phyloP scores from a whole-genome alignment of 306 rosid species.

The Cicer judaicum region DNA sequence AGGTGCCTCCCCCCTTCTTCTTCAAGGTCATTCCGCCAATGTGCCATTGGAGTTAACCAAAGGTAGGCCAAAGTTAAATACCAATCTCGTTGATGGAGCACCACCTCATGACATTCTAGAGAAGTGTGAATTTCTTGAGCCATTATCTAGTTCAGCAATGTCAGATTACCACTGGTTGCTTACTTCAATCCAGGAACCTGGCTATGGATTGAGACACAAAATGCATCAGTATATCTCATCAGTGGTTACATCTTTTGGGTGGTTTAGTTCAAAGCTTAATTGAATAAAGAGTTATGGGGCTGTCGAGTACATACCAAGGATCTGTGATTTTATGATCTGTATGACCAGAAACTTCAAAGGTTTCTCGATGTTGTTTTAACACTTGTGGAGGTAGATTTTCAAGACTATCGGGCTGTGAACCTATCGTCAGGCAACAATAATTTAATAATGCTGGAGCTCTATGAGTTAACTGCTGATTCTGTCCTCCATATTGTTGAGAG shows the following conservation, averaged over 20 bases:
- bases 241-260: constrained; percentile 45
- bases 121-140: constrained; percentile 87
- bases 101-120: constrained; percentile 72
- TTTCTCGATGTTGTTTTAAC: neutral
- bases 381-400: constrained; percentile 13
- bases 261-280: constrained; percentile 46
- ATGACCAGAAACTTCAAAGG: constrained; percentile 5
- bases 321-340: neutral
- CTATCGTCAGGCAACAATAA: neutral
- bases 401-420: constrained; percentile 8
- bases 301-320: constrained; percentile 5
- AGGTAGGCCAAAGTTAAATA: constrained; percentile 74
- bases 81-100: constrained; percentile 81
- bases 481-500: neutral
- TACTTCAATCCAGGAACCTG: constrained; percentile 56
- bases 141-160: constrained; percentile 58
- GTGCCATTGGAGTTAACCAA: constrained; percentile 58
- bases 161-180: constrained; percentile 73
- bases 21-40: constrained; percentile 53
- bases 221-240: constrained; percentile 46
- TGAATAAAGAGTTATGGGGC: constrained; percentile 23
- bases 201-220: constrained; percentile 51
- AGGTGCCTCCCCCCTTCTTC: constrained; percentile 73
- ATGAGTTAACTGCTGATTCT: constrained; percentile 17
- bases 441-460: constrained; percentile 10